Evolutionary conservation across 805 yeast species (phyloP).

Genomic region (Metschnikowia vanudenii): DNA sequence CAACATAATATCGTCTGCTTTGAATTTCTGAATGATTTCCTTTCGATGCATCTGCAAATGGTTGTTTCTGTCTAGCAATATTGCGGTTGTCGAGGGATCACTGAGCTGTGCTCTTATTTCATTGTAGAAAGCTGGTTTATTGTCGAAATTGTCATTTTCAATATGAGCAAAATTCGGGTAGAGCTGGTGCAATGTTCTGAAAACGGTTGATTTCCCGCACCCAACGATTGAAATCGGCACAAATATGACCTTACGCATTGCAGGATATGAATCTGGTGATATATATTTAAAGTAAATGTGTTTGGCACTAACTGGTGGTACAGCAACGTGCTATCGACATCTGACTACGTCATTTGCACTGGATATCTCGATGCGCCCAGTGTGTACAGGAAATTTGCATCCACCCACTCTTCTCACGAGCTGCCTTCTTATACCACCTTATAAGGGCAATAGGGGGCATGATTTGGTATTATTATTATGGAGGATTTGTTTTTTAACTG

Average conservation of each 20-base stretch:
- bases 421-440: too few relatives aligned
- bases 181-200: constrained; percentile 54
- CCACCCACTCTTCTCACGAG: too few relatives aligned
- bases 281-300: not conserved
- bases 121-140: constrained; percentile 50
- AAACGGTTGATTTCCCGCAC: constrained; percentile 89
- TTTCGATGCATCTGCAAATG: constrained; percentile 68
- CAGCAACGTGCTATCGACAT: too few relatives aligned
- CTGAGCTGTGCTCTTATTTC: constrained; percentile 36
- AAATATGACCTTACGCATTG: constrained; percentile 52
- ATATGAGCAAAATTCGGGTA: constrained; percentile 64
- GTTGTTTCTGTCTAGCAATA: constrained; percentile 81
- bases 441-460: too few relatives aligned
- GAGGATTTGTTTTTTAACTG: too few relatives aligned
- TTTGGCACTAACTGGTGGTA: too few relatives aligned
- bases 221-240: constrained; percentile 90
- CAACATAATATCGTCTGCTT: constrained; percentile 44
- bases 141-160: constrained; percentile 72
- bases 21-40: constrained; percentile 57
- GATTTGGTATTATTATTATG: too few relatives aligned
- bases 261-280: too few relatives aligned
- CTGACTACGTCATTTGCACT: not conserved
- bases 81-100: constrained; percentile 40
- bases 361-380: not conserved
- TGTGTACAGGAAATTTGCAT: constrained; percentile 1